These are phyloP conservation scores for Scytalidium sp. DNA, from an alignment of 2,329 filamentous ascomycete genomes.

Conservation along the genomic window DNA sequence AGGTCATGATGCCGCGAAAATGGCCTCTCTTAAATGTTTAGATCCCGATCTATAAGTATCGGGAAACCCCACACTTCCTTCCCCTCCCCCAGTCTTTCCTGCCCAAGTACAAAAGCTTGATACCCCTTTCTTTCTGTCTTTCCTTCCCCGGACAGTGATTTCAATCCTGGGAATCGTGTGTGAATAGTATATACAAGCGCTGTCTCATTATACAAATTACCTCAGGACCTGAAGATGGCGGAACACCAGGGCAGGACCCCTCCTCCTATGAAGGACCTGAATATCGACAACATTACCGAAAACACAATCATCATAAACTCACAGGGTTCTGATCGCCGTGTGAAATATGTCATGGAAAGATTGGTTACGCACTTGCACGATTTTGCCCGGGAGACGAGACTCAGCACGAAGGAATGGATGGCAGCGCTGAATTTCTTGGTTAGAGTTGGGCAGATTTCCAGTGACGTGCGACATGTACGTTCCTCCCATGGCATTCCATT, in stretches of 20 bases:
- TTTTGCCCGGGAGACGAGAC: conserved; percentile 74
- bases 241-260: conserved; percentile 13
- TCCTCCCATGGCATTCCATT: not conserved
- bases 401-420: conserved; percentile 79
- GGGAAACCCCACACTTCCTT: too few relatives aligned
- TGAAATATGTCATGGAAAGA: conserved; percentile 70
- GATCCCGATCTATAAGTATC: too few relatives aligned
- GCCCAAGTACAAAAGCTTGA: too few relatives aligned
- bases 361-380: conserved; percentile 78
- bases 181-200: too few relatives aligned
- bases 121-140: too few relatives aligned
- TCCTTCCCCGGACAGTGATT: not conserved
- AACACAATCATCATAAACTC: conserved; percentile 76
- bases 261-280: conserved; percentile 65
- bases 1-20: too few relatives aligned
- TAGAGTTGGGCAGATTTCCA: conserved; percentile 69
- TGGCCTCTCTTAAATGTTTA: too few relatives aligned
- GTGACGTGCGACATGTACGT: conserved; percentile 67
- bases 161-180: not conserved
- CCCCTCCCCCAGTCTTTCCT: too few relatives aligned
- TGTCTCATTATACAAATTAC: not conserved
- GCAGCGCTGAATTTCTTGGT: conserved; percentile 69
- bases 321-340: conserved; percentile 58
- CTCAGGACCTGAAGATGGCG: not conserved
- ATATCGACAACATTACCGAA: conserved; percentile 76